Conservation (phyloP, 352 stramenopile species). For the Phytopythium ostracodes region DNA sequence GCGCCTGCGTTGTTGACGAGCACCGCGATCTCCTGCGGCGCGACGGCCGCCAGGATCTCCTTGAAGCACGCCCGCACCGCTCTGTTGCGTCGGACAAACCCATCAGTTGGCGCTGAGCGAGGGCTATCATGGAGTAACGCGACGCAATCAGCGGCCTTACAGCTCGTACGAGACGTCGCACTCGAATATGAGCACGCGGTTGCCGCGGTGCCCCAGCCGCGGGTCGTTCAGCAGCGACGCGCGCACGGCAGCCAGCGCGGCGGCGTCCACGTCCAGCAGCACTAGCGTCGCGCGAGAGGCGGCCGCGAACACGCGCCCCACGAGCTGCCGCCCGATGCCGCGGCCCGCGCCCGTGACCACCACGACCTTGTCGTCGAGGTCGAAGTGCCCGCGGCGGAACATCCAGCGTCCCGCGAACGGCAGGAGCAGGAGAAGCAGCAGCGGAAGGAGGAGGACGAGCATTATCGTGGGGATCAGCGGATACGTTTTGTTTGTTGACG, state of each 20-base stretch:
- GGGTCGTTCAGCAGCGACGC: background rate
- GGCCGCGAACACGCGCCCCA: conserved; percentile 23
- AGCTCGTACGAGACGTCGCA: conserved; percentile 63
- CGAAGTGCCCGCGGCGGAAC: conserved; percentile 19
- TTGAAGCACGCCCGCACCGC: conserved; percentile 27
- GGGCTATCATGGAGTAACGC: too few species aligned
- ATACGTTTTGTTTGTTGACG: background rate
- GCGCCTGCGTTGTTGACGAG: conserved; percentile 61
- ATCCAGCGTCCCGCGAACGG: background rate
- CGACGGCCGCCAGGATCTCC: conserved; percentile 22
- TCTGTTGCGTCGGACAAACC: conserved; percentile 13
- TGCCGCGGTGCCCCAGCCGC: background rate
- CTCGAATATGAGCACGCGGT: conserved; percentile 31
- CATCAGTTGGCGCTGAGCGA: background rate
- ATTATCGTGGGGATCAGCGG: background rate
- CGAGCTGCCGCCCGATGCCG: conserved; percentile 50
- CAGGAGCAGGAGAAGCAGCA: background rate
- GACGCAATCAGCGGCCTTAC: conserved; percentile 17
- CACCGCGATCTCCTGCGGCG: conserved; percentile 41
- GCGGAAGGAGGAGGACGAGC: background rate
- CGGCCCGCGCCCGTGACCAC: conserved; percentile 62
- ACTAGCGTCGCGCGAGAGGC: conserved; percentile 35
- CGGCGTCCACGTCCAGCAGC: conserved; percentile 58
- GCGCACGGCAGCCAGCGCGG: conserved; percentile 23
- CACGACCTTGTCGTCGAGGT: conserved; percentile 42